Base-by-base conservation (phyloP, 371 early-diverging fungal genomes). In the Zychaea mexicana region DNA sequence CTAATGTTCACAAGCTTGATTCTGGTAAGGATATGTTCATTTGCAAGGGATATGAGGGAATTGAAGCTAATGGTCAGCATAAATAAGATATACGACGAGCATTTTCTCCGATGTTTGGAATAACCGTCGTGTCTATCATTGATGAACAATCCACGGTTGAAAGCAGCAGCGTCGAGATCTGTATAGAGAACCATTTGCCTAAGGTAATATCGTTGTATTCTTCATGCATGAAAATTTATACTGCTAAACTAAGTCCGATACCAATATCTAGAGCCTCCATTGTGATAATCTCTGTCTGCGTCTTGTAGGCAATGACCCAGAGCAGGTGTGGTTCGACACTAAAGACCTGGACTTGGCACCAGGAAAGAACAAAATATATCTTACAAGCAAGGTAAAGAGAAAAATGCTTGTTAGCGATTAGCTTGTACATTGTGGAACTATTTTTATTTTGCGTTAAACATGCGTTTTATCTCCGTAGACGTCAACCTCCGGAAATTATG, bases 401-500 rank as follows among this genome's bases (percentile, higher is more conserved):
- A 33, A 38, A 8, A 24, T 33, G 8, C 19, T 19, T 32, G 17
- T 31, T 59, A 28, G 45, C 28, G 46, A 21, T 39, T n/a, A n/a
- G n/a, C n/a, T n/a, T n/a, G 12, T 15, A 32, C 42, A 28, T 19
- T 31, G 19, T 15, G 3, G 24, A 9, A 12, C 12, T 39, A 17
- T 17, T 17, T 39, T 39, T 39, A 17, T n/a, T n/a, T n/a, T n/a
- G n/a, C n/a, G n/a, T n/a, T n/a, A n/a, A n/a, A n/a, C n/a, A 12
- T 39, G 9, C 39, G 27, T 2, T 0, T 27, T 17, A 21, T 52
- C 21, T 69, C n/a, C n/a, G n/a, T n/a, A 86, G 84, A 85, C 84
- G 7, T 82, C 86, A 0, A 84, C 90, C 0, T 81, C 84, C 30
- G 88, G 89, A 31, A 83, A 85, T 42, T 88, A 88, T 66, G 85